phyloP scores from a whole-genome alignment of 495 filamentous ascomycete species.

The Penicillium maclennaniae region DNA sequence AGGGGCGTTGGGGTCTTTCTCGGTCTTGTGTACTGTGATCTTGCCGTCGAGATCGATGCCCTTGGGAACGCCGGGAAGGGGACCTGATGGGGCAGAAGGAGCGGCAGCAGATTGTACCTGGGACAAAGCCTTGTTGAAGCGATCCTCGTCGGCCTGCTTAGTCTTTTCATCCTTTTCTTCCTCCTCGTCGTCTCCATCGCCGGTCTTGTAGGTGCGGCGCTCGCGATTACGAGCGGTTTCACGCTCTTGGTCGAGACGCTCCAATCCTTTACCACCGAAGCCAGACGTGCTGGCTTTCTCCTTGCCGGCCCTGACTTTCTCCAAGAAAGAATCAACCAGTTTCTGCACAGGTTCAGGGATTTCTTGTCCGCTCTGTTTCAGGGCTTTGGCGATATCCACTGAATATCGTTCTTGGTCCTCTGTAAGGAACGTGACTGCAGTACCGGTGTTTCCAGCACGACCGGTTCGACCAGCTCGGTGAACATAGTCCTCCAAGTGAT shows the following conservation, averaged over 20 bases:
- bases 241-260: constrained; percentile 85
- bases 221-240: constrained; percentile 79
- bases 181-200: constrained; percentile 82
- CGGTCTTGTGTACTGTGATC: constrained; percentile 75
- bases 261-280: constrained; percentile 93
- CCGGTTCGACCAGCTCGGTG: constrained; percentile 94
- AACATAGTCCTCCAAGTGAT: constrained; percentile 97
- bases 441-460: constrained; percentile 90
- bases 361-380: constrained; percentile 83
- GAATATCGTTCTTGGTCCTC: constrained; percentile 88
- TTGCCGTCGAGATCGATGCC: constrained; percentile 67
- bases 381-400: constrained; percentile 83
- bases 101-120: constrained; percentile 56
- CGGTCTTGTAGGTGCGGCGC: constrained; percentile 83
- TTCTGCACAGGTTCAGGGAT: constrained; percentile 70
- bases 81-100: constrained; percentile 33
- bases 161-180: constrained; percentile 70
- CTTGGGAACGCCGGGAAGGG: constrained; percentile 52
- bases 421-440: constrained; percentile 91
- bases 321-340: constrained; percentile 63
- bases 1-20: constrained; percentile 48
- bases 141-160: constrained; percentile 49
- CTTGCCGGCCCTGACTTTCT: constrained; percentile 90
- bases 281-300: constrained; percentile 77
- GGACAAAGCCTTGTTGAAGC: constrained; percentile 62